Conservation (phyloP, 805 yeast species). For the Starmerella geochares region DNA sequence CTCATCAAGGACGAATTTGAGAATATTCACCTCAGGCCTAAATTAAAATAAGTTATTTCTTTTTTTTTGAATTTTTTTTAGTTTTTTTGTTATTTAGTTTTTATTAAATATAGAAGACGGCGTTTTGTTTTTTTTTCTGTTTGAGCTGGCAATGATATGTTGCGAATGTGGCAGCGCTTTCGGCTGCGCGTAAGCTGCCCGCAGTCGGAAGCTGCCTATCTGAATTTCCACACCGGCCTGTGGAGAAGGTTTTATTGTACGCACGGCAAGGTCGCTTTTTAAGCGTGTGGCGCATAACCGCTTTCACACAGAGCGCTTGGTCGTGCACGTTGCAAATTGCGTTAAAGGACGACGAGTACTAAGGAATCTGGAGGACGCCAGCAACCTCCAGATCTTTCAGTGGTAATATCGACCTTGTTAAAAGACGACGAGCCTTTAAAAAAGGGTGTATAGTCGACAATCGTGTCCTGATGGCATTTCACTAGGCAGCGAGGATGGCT, state of each 20-base stretch:
- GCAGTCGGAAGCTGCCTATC: not conserved
- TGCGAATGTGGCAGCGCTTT: too few species aligned
- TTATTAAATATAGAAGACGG: constrained; percentile 2
- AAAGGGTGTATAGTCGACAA: not conserved
- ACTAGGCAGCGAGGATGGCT: too few species aligned
- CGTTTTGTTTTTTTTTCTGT: not conserved
- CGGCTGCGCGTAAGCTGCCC: too few species aligned
- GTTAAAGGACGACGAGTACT: not conserved
- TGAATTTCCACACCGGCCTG: not conserved
- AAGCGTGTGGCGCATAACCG: not conserved
- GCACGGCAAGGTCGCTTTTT: not conserved
- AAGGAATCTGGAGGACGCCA: constrained; percentile 1
- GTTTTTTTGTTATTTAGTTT: not conserved
- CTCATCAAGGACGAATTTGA: too few species aligned
- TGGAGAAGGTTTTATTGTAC: not conserved
- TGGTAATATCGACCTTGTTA: not conserved
- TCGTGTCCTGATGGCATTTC: not conserved
- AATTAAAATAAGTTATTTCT: too few species aligned
- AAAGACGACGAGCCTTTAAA: too few species aligned
- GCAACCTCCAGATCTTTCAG: constrained; percentile 1
- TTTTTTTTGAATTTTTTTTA: constrained; percentile 1
- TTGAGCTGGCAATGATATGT: not conserved
- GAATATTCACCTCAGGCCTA: too few species aligned
- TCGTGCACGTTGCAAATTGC: not conserved
- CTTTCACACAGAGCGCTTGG: not conserved